Evolutionary conservation across 768 basidiomycete genomes (phyloP).

Genomic region (Hypsizygus marmoreus): DNA sequence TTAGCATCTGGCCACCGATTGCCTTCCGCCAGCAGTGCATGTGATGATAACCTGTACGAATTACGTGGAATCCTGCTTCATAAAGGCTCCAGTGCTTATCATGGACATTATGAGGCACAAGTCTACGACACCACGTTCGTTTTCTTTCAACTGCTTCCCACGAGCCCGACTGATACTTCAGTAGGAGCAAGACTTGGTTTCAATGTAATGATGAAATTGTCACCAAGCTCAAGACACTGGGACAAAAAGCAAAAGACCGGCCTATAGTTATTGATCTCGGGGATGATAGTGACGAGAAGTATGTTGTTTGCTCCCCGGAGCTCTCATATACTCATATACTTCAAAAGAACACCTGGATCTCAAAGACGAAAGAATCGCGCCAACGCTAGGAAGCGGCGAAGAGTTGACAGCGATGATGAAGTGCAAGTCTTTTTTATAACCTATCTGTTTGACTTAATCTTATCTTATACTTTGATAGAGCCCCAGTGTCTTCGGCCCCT

Average conservation of each 20-base stretch:
- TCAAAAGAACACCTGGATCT: conserved; percentile 23
- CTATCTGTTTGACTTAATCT: neutral
- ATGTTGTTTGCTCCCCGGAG: neutral
- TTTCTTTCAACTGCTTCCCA: conserved; percentile 4
- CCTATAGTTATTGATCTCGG: conserved; percentile 31
- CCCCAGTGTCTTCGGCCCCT: neutral
- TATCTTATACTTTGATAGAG: neutral
- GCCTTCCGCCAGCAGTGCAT: conserved; percentile 4
- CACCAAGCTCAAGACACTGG: conserved; percentile 57
- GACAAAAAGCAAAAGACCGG: conserved; percentile 36
- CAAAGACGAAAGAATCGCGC: conserved; percentile 37
- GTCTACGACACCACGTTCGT: conserved; percentile 72
- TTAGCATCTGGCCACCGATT: conserved; percentile 37
- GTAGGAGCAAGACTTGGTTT: conserved; percentile 76
- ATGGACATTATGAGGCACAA: conserved; percentile 88
- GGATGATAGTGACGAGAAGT: conserved; percentile 25
- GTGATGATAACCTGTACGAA: conserved; percentile 60
- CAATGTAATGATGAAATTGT: conserved; percentile 92
- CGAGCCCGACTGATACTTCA: conserved; percentile 9
- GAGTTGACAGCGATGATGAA: conserved; percentile 64
- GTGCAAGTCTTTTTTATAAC: conserved; percentile 3
- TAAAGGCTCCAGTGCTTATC: conserved; percentile 90
- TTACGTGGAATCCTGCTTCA: conserved; percentile 85
- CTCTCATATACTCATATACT: conserved; percentile 2
- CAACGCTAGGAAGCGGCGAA: conserved; percentile 50